Evolutionary conservation across 345 rosid genomes (phyloP).

Genomic region (Eucalyptus tenuipes): DNA sequence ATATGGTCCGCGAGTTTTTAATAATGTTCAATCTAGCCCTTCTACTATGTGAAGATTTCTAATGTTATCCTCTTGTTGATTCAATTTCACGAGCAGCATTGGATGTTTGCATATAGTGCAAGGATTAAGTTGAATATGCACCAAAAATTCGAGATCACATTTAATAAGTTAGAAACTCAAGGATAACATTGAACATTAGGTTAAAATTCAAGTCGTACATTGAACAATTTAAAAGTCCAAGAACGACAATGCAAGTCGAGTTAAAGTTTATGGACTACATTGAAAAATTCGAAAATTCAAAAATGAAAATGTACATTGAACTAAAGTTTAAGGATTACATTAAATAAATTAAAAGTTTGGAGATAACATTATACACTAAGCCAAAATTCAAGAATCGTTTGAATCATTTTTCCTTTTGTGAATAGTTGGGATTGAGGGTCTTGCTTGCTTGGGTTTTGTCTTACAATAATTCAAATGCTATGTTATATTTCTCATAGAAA

Average conservation of each 20-base stretch:
- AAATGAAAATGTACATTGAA: accelerated
- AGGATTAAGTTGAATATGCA: background rate
- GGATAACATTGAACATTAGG: accelerated
- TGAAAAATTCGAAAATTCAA: accelerated
- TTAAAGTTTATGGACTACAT: no score
- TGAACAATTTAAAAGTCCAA: no score
- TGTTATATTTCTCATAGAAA: background rate
- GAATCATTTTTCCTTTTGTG: no score
- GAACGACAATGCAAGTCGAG: accelerated
- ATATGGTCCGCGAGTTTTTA: accelerated
- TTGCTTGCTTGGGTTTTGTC: background rate
- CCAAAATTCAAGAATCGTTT: background rate
- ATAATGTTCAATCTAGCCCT: accelerated
- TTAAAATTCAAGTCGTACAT: no score
- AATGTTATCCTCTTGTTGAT: background rate
- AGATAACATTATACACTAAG: no score
- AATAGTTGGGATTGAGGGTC: background rate
- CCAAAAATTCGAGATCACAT: accelerated
- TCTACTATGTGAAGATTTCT: background rate
- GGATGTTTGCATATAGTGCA: accelerated
- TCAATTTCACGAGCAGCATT: background rate
- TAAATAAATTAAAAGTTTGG: no score
- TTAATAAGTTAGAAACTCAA: accelerated
- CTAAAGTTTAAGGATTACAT: background rate
- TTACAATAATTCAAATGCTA: background rate